Evolutionary conservation across 2,329 filamentous ascomycete species (phyloP), one percentile per base, ranked within the genome.

Genomic region (Pseudogymnoascus sp.): DNA sequence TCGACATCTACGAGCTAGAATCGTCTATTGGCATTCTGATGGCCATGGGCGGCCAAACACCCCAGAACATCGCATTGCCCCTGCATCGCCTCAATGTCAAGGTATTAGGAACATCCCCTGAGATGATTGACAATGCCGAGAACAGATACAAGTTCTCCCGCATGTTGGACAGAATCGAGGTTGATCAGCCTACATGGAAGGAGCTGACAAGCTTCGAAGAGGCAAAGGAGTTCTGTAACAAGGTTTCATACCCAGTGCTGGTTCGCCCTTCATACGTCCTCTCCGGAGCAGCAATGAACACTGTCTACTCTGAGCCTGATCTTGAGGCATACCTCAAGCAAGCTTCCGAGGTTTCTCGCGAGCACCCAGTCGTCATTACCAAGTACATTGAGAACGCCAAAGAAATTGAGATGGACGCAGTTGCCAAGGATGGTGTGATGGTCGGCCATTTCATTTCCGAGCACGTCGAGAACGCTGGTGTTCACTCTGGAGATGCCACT

Each of bases 381-480:
- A 99, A 99, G 80, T 99, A 97, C 78, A 97, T 99, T 69, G 95
- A 99, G 80, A 95, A 96, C 69, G 95, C 95, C 68, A 97, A 99
- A 82, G 95, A 99, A 76, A 97, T 99, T 67, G 95, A 99, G 78
- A 97, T 99, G 95, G 95, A 99, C 71, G 95, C 95, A 42, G 95
- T 99, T 50, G 95, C 93, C 62, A 88, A 87, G 71, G 89, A 96
- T 69, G 95, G 95, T 73, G 87, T 84, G 63, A 89, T 97, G 77
- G 86, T 97, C 64, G 92, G 93, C 11, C 95, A 97, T 76, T 97
- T 97, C 77, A 91, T 99, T 73, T 97, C 93, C 0, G 95, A 99
- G 80, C 95, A 99, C 76, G 95, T 99, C 44, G 95, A 99, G 78
- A 97, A 97, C 71, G 95, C 95, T 19, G 95, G 95, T 80, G 95